Conservation (phyloP, 2,329 filamentous ascomycete genomes). For the Fusarium circinatum region DNA sequence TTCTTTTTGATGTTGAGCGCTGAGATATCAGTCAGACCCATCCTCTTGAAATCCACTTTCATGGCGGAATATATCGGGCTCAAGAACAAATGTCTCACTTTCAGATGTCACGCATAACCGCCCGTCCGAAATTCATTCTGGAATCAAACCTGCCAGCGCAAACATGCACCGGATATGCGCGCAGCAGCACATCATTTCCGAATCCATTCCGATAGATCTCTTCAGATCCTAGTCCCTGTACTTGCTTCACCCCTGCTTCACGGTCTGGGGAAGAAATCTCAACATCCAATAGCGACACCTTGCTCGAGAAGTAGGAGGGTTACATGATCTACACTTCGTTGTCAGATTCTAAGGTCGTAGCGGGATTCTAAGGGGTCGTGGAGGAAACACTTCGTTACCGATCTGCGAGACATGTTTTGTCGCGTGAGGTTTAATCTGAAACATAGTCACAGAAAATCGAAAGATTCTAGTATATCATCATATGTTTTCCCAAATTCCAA, state of each 20-base stretch:
- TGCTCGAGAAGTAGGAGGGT: background rate
- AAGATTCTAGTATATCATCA: conserved; percentile 14
- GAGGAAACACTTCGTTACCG: conserved; percentile 4
- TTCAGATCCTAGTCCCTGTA: conserved; percentile 13
- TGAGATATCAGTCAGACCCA: conserved; percentile 2
- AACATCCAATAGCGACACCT: background rate
- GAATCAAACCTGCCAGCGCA: conserved; percentile 4
- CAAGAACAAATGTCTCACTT: conserved; percentile 20
- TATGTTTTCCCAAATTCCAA: conserved; percentile 1
- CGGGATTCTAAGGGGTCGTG: background rate
- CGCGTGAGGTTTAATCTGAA: conserved; percentile 21
- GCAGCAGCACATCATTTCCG: conserved; percentile 25
- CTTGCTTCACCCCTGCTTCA: background rate
- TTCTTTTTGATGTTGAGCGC: conserved; percentile 13
- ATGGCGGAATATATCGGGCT: conserved; percentile 17
- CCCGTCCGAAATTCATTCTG: conserved; percentile 5
- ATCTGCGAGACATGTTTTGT: conserved; percentile 18
- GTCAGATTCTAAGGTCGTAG: background rate
- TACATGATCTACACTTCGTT: conserved; percentile 23
- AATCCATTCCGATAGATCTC: conserved; percentile 13
- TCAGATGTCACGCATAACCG: conserved; percentile 26
- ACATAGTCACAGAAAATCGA: conserved; percentile 21
- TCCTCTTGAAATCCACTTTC: background rate
- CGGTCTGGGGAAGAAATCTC: conserved; percentile 20
- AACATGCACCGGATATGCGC: conserved; percentile 12